Percentiles rank a stretch among this genome's conserved stretches.
phyloP scores from a whole-genome alignment of 148 eudicot genomes.

The Rhododendron williamsianum region DNA sequence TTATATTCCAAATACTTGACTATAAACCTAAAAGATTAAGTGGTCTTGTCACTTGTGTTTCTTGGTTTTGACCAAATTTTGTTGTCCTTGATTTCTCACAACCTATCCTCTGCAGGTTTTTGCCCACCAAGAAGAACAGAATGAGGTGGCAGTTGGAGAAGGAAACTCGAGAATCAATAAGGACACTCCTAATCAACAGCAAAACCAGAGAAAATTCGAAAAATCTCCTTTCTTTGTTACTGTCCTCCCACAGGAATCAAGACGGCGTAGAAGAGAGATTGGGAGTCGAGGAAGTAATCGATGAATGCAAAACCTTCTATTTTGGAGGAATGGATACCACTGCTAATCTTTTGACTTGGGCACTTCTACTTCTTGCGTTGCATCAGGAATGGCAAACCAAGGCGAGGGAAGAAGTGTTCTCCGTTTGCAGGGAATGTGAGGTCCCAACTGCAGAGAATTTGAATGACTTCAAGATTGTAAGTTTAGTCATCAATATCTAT shows the following conservation, averaged over 20 bases:
- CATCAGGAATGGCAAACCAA: conserved; percentile 72
- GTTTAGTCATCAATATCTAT: conserved; percentile 14
- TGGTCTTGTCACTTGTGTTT: not conserved
- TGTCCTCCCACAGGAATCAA: conserved; percentile 35
- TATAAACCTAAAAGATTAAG: not conserved
- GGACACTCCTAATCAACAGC: conserved; percentile 23
- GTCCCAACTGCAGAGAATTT: conserved; percentile 45
- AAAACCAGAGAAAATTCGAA: conserved; percentile 26
- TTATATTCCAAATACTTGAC: not conserved
- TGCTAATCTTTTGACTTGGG: conserved; percentile 73
- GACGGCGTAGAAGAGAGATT: conserved; percentile 42
- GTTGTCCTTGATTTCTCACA: not conserved
- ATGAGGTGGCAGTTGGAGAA: conserved; percentile 59
- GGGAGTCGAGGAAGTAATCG: conserved; percentile 55
- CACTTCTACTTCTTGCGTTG: conserved; percentile 52
- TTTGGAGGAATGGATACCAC: conserved; percentile 89
- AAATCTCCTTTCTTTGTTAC: conserved; percentile 39
- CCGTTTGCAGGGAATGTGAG: conserved; percentile 26
- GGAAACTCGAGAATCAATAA: conserved; percentile 58
- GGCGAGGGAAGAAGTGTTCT: conserved; percentile 66
- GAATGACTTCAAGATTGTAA: conserved; percentile 52
- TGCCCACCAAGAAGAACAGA: conserved; percentile 64
- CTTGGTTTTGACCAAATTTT: not conserved
- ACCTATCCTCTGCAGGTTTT: conserved; percentile 35
- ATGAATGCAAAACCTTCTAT: conserved; percentile 83